These are phyloP conservation scores for Sporothrix pseudoabietina DNA, from an alignment of 2,329 filamentous ascomycete genomes.

Conservation along the genomic window DNA sequence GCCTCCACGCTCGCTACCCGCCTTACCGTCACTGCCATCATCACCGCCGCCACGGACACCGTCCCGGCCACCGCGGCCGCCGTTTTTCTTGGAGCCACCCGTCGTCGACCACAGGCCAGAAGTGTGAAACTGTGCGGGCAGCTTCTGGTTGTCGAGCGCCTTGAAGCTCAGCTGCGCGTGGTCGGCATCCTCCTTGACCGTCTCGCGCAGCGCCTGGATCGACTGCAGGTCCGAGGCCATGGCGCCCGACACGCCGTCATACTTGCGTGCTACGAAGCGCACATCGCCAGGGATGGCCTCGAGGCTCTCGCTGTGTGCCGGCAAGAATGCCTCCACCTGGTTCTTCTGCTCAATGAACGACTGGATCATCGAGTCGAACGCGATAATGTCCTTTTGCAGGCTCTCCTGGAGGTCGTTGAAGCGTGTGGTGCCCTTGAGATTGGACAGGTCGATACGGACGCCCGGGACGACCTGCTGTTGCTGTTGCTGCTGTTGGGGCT, in stretches of 20 bases:
- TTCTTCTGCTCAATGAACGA: constrained; percentile 76
- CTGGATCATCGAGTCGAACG: constrained; percentile 78
- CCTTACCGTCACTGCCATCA: constrained; percentile 43
- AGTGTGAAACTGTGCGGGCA: constrained; percentile 55
- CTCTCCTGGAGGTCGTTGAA: constrained; percentile 87
- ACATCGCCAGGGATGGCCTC: constrained; percentile 48
- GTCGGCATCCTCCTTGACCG: constrained; percentile 48
- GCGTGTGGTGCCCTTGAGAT: constrained; percentile 82
- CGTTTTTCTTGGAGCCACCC: constrained; percentile 43
- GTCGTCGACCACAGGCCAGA: constrained; percentile 48
- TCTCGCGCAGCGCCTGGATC: constrained; percentile 47
- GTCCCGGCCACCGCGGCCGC: constrained; percentile 36
- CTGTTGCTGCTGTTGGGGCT: constrained; percentile 51
- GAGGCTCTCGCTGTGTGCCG: constrained; percentile 52
- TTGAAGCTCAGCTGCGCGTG: constrained; percentile 50
- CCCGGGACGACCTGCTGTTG: constrained; percentile 65
- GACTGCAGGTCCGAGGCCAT: constrained; percentile 47
- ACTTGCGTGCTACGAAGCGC: constrained; percentile 49
- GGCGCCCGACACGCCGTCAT: constrained; percentile 48
- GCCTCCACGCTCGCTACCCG: constrained; percentile 44
- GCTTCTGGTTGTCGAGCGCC: constrained; percentile 51
- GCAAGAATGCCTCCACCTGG: constrained; percentile 70
- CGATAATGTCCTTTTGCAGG: constrained; percentile 75
- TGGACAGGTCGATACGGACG: constrained; percentile 75
- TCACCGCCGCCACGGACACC: constrained; percentile 42